phyloP scores from a whole-genome alignment of 257 asterid genomes.

The Fraxinus excelsior region DNA sequence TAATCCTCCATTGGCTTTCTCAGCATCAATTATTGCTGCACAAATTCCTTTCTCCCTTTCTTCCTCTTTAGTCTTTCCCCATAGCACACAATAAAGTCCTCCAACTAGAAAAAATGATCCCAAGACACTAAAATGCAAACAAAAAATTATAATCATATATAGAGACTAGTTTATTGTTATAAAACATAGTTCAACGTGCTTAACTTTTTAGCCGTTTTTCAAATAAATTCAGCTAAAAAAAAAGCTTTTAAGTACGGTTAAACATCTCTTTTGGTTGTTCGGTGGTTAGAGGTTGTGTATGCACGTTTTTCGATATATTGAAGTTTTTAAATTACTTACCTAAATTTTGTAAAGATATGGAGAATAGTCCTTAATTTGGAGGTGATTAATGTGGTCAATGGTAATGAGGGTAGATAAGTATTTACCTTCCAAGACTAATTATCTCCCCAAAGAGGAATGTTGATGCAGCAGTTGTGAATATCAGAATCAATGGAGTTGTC shows the following conservation, averaged over 20 bases:
- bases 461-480: constrained; percentile 63
- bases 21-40: constrained; percentile 33
- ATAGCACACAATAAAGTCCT: constrained; percentile 74
- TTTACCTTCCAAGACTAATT: constrained; percentile 70
- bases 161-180: neutral
- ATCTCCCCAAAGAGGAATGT: constrained; percentile 67
- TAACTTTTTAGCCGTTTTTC: too few relatives aligned
- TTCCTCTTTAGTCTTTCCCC: constrained; percentile 82
- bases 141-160: neutral
- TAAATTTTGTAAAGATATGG: too few relatives aligned
- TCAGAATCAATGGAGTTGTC: constrained; percentile 63
- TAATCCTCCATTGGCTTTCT: constrained; percentile 37
- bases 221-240: too few relatives aligned
- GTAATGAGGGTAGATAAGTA: too few relatives aligned
- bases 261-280: too few relatives aligned
- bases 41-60: constrained; percentile 25
- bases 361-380: too few relatives aligned
- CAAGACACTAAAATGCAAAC: constrained; percentile 47
- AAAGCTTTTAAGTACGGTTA: too few relatives aligned
- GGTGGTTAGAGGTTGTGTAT: too few relatives aligned
- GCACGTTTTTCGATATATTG: too few relatives aligned
- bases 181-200: too few relatives aligned
- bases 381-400: too few relatives aligned
- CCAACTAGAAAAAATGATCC: constrained; percentile 73
- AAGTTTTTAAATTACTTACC: too few relatives aligned